Evolutionary conservation across 2,329 filamentous ascomycete species (phyloP), one percentile per base, ranked within the genome.

Genomic region (Helminthosporium solani): DNA sequence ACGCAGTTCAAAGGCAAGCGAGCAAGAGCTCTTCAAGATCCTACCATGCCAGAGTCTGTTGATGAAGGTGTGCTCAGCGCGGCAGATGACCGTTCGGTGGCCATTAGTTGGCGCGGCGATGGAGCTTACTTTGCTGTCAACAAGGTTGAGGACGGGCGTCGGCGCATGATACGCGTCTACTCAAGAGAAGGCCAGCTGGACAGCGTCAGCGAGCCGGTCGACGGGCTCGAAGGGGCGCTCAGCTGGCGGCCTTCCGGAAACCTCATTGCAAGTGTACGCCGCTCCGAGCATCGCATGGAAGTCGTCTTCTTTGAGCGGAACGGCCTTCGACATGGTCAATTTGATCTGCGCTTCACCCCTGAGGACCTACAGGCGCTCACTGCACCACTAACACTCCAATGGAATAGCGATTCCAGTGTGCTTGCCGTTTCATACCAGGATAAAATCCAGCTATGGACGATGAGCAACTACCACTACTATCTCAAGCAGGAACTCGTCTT

Each of bases 381-480:
- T 9, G 77, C 78, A 33, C 75, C 78, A 40, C 84, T 95, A 44
- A 73, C 74, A 21, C 75, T 99, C 12, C 79, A 81, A 38, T 99
- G 94, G 94, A 99, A 96, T 64, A 79, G 83, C 3, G 92, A 99
- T 66, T 99, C 94, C 0, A 92, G 85, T 1, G 89, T 96, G 0
- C 78, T 99, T 36, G 90, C 92, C 5, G 85, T 96, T n/a, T 77
- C 82, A 1, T 82, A 91, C 57, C 75, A 76, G 25, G 82, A 90
- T 53, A 80, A 83, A 45, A 74, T 94, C n/a, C 94, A 99, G 64
- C 75, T 99, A 1, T 99, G 94, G 94, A 96, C 90, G 0, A 96
- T 87, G 79, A 88, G 90, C 16, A 99, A 99, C 68, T 99, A 99
- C 58, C 89, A 97, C 66, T 99, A 94, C 82, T 97, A 97, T 68